Conservation (phyloP, 208 protist genomes). For the Crithidia bombi region DNA sequence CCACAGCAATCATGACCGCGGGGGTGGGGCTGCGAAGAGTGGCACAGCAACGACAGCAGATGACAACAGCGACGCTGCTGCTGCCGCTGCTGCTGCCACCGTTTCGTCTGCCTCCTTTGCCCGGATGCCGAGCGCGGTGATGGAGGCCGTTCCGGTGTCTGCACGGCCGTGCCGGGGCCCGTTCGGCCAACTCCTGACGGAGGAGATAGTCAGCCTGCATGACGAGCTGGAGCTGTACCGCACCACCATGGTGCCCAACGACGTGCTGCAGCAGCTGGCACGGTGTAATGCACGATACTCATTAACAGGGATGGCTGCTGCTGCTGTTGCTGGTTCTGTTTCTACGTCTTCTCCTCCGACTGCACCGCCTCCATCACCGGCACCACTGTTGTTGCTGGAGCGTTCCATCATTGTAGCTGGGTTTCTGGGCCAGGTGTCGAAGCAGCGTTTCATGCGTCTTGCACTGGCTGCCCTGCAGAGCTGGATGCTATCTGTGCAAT, state of each 20-base stretch:
- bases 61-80: not conserved
- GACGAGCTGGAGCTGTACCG: conserved; percentile 80
- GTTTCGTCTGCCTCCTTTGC: not conserved
- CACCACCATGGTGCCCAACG: conserved; percentile 70
- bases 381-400: conserved; percentile 30
- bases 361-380: no score
- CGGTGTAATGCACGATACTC: conserved; percentile 1
- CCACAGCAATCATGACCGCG: not conserved
- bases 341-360: no score
- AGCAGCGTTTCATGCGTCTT: conserved; percentile 62
- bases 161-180: conserved; percentile 72
- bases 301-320: not conserved
- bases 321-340: not conserved
- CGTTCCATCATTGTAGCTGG: conserved; percentile 48
- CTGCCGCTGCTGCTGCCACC: not conserved
- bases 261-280: conserved; percentile 31
- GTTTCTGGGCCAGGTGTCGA: conserved; percentile 66
- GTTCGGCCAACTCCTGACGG: conserved; percentile 74
- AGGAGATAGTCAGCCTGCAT: conserved; percentile 47
- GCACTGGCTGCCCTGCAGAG: conserved; percentile 18
- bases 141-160: conserved; percentile 36
- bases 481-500: conserved; percentile 17
- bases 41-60: not conserved
- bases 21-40: not conserved
- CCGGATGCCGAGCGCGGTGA: conserved; percentile 45